Evolutionary conservation across 805 yeast genomes (phyloP).

Genomic region (Schizosaccharomyces lindneri): DNA sequence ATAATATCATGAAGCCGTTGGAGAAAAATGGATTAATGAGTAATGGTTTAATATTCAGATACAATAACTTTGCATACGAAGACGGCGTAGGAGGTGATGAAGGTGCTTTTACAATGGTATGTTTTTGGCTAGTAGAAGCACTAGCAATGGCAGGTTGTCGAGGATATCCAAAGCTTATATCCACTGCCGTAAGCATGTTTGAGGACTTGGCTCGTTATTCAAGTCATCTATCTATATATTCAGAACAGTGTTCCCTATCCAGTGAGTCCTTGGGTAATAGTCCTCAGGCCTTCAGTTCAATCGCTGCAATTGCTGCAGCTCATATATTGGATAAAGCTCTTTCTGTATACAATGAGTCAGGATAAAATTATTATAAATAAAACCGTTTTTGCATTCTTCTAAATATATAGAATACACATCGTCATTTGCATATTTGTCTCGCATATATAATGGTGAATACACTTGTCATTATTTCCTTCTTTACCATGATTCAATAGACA

Average conservation of each 20-base stretch:
- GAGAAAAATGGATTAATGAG: not conserved
- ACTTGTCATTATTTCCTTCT: too few species aligned
- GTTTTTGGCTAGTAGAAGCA: slow-evolving; percentile 2
- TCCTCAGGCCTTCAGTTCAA: slow-evolving; percentile 1
- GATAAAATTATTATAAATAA: not conserved
- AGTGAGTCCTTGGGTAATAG: slow-evolving; percentile 1
- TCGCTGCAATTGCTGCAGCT: slow-evolving; percentile 1
- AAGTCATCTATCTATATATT: not conserved
- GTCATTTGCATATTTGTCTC: too few species aligned
- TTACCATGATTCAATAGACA: too few species aligned
- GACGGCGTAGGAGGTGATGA: slow-evolving; percentile 2
- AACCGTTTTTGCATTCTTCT: too few species aligned
- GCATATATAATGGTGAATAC: too few species aligned
- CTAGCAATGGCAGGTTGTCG: not conserved
- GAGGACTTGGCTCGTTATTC: slow-evolving; percentile 2
- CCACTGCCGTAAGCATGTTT: not conserved
- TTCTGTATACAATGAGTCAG: not conserved
- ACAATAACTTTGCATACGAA: not conserved
- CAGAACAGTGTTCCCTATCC: not conserved
- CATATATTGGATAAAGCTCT: not conserved
- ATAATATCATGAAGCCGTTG: not conserved
- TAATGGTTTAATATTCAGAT: not conserved
- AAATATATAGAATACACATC: too few species aligned
- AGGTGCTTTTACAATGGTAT: not conserved
- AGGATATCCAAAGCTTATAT: not conserved